A percentile compares a stretch with the other conserved stretches of the same genome.
phyloP scores from a whole-genome alignment of 768 basidiomycete genomes.

The Pholiota conissans region DNA sequence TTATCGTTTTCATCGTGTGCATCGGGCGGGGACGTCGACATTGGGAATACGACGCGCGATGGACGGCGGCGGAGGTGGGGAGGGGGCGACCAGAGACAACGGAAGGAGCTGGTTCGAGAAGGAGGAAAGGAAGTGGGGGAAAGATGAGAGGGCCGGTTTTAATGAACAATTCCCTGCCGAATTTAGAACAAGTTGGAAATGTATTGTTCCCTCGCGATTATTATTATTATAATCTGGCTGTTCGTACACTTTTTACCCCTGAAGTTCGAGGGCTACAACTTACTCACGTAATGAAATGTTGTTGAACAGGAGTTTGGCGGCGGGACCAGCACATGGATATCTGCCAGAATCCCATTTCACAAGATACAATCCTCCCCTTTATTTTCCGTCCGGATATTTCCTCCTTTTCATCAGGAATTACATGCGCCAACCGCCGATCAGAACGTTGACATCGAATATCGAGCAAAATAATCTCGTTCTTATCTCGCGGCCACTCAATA shows the following conservation, averaged over 20 bases:
- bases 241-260: conserved; percentile 54
- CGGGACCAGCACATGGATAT: conserved; percentile 34
- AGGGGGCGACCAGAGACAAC: conserved; percentile 26
- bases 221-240: conserved; percentile 60
- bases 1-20: conserved; percentile 55
- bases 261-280: conserved; percentile 49
- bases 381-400: conserved; percentile 26
- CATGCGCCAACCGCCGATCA: conserved; percentile 31
- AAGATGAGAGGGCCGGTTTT: conserved; percentile 67
- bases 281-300: conserved; percentile 58
- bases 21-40: conserved; percentile 63
- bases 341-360: background rate
- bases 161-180: conserved; percentile 73
- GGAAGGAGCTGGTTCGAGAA: conserved; percentile 39
- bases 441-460: conserved; percentile 21
- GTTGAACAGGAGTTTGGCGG: conserved; percentile 24
- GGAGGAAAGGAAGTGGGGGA: conserved; percentile 58
- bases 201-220: conserved; percentile 69
- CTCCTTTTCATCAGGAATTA: conserved; percentile 25
- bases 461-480: conserved; percentile 16
- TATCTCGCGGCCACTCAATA: conserved; percentile 5
- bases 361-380: conserved; percentile 17
- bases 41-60: conserved; percentile 34
- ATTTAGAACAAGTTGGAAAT: conserved; percentile 62
- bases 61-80: conserved; percentile 12